Conservation (phyloP, 192 early-diverging fungal genomes). For the Rhizoclosmatium sp. region DNA sequence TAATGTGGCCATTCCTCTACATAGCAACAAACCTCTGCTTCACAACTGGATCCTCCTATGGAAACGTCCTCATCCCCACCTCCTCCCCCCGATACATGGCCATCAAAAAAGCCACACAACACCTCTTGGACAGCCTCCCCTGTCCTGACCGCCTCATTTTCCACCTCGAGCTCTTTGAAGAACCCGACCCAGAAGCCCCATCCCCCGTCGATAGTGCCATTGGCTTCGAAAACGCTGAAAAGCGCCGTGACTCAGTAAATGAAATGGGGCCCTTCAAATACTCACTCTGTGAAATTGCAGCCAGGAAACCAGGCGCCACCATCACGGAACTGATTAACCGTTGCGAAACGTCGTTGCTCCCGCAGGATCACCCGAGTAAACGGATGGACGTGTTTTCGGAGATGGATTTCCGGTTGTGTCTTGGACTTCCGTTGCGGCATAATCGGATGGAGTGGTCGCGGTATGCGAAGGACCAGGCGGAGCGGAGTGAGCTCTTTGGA, state of each 20-base stretch:
- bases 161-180: slow-evolving; percentile 58
- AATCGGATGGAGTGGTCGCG: slow-evolving; percentile 12
- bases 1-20: slow-evolving; percentile 55
- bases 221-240: too few species aligned
- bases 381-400: slow-evolving; percentile 34
- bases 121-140: slow-evolving; percentile 40
- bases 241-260: neutral
- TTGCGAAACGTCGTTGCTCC: slow-evolving; percentile 32
- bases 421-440: slow-evolving; percentile 38
- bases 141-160: slow-evolving; percentile 44
- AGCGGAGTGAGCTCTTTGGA: too few species aligned
- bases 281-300: slow-evolving; percentile 58
- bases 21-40: slow-evolving; percentile 54
- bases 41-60: slow-evolving; percentile 51
- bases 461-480: neutral
- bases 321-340: slow-evolving; percentile 47
- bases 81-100: slow-evolving; percentile 20
- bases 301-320: slow-evolving; percentile 48
- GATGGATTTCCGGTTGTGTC: slow-evolving; percentile 46
- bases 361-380: neutral
- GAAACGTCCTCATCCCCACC: slow-evolving; percentile 53
- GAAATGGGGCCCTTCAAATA: slow-evolving; percentile 4
- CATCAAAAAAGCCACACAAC: slow-evolving; percentile 40
- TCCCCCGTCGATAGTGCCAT: too few species aligned
- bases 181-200: neutral